Base-by-base conservation (phyloP, 257 asterid genomes). In the Solanum gracilifrons region DNA sequence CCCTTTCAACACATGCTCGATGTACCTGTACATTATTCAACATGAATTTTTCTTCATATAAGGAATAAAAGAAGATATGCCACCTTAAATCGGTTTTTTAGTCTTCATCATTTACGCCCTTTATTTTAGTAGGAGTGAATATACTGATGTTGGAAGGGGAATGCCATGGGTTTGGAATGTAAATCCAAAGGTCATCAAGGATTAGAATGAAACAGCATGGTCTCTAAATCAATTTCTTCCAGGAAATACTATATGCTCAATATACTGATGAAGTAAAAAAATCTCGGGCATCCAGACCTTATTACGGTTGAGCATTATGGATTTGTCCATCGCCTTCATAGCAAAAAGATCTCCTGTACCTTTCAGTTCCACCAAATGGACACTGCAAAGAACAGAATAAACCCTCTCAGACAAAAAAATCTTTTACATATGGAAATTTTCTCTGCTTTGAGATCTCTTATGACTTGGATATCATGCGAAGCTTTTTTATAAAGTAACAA, bases 251-350 rank as follows among this genome's bases (percentile, higher is more conserved):
- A 29, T 16, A 48, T 48, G 69, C 85, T 48, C 31, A 48, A 48
- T 2, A 48, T 82, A 48, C 85, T 80, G 27, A 72, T 21, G 68
- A 60, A 43, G 35, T n/a, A 41, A 64, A 48, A 55, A 43, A 12
- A 9, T 43, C 27, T 85, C 9, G 9, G 71, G 66, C 31, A 35
- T 20, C 21, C 82, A 31, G 84, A 96, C 99, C 99, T 97, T 97
- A 91, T 97, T 97, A 82, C 99, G 98, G 68, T 93, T 94, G 87
- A 97, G 89, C 99, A 97, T 97, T 91, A 95, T 86, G 85, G 98
- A 89, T 90, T 97, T 97, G 86, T 97, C 99, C 99, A 97, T 97
- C 84, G 99, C 99, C 91, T 97, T 97, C 99, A 97, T 97, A 77
- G 99, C 99, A 90, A 92, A 97, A 83, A 95, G 86, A 80, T 92